Base-by-base conservation (phyloP, 257 asterid genomes). In the Craterostigma plantagineum region DNA sequence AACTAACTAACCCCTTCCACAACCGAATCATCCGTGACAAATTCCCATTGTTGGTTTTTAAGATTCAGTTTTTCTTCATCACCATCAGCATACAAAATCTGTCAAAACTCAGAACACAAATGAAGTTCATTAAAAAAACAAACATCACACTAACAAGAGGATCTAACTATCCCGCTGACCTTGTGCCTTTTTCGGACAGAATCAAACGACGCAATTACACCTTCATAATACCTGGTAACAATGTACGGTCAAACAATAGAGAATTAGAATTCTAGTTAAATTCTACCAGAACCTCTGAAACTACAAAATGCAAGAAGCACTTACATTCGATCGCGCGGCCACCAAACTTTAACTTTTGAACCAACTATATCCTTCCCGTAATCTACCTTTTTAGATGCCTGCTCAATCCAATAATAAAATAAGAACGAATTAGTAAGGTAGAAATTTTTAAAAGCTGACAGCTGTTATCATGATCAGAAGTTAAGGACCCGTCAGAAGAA, bases 291-390 rank as follows among this genome's bases (percentile, higher is more conserved):
- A 14, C 13, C 16, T 41, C 41, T 39, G 17, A 18, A 46, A 47
- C 23, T 11, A 23, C 18, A 42, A 17, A 50, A 45, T 38, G 42
- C 36, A 34, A 42, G 35, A 42, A 36, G 44, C 57, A 61, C 96
- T 77, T 69, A 90, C 99, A 0, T 8, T 14, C 36, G 46, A 75
- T 90, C 99, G 14, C 54, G 17, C 0, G 96, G 99, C 99, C 99
- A 90, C 81, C 78, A 90, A 48, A 90, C 92, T 64, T 62, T 80
- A 51, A 90, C 72, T 65, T 57, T 80, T 42, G 72, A 57, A 59
- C 95, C 94, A 61, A 83, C 76, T 66, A 83, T 60, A 56, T 59
- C 63, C 65, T 73, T 55, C 23, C 66, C 91, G 10, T 51, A 57
- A 56, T 63, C 67, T 27, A 11, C 30, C 30, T 23, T 23, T 23